Percentiles rank a stretch among this genome's conserved stretches.
These are phyloP conservation scores for Forsythia viridissima DNA, from an alignment of 257 asterid genomes.

Conservation along the genomic window DNA sequence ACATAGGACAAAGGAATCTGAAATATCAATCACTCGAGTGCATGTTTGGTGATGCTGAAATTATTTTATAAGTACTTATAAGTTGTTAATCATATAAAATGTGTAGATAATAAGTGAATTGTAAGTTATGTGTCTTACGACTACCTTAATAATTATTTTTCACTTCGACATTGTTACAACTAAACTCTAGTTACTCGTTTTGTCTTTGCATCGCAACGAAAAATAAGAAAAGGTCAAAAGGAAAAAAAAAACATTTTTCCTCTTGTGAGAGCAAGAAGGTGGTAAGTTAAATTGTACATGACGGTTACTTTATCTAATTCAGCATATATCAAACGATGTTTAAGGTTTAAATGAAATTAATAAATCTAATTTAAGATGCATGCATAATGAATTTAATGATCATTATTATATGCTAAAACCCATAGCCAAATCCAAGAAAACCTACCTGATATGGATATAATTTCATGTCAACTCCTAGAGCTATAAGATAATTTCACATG, in stretches of 20 bases:
- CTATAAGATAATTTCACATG: slow-evolving; percentile 1
- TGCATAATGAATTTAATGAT: neutral
- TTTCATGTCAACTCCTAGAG: slow-evolving; percentile 16
- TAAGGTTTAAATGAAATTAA: neutral
- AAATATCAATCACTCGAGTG: slow-evolving; percentile 15
- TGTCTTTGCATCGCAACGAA: neutral
- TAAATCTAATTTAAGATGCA: neutral
- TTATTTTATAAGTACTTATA: too few relatives aligned
- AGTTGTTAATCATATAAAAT: too few relatives aligned
- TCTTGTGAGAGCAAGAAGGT: neutral
- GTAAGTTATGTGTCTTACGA: too few relatives aligned
- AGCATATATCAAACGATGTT: too few relatives aligned
- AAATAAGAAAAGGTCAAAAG: too few relatives aligned
- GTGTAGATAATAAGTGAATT: too few relatives aligned
- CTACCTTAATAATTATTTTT: too few relatives aligned
- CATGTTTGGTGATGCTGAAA: too few relatives aligned
- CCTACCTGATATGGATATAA: slow-evolving; percentile 20
- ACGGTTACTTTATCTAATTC: too few relatives aligned
- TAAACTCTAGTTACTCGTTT: too few relatives aligned
- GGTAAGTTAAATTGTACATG: neutral
- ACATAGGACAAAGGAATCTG: slow-evolving; percentile 26
- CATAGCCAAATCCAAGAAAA: slow-evolving; percentile 25
- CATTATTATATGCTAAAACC: slow-evolving; percentile 1
- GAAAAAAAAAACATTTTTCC: neutral
- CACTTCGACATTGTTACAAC: neutral